Evolutionary conservation across 345 rosid species (phyloP).

Genomic region (Acer campestre): DNA sequence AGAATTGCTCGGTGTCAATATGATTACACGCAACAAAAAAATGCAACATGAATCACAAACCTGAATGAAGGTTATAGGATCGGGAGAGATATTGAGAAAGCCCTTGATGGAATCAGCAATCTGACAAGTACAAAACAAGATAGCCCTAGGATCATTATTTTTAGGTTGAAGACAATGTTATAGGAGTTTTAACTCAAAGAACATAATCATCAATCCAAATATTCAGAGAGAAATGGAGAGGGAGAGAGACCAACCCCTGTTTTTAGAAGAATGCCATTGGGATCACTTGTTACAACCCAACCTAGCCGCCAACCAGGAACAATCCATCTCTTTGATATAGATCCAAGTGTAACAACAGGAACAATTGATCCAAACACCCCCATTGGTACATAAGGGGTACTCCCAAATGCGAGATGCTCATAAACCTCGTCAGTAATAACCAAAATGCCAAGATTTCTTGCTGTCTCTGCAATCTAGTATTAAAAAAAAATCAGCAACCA

Average conservation of each 20-base stretch:
- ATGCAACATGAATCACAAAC: slow-evolving; percentile 22
- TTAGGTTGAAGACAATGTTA: neutral
- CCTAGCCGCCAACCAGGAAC: slow-evolving; percentile 90
- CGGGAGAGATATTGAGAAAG: slow-evolving; percentile 35
- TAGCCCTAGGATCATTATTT: neutral
- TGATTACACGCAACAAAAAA: neutral
- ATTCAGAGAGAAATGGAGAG: neutral
- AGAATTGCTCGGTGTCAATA: neutral
- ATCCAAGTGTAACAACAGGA: slow-evolving; percentile 66
- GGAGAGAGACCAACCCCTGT: slow-evolving; percentile 46
- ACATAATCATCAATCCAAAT: neutral
- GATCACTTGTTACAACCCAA: slow-evolving; percentile 66
- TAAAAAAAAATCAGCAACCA: neutral
- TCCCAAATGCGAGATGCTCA: slow-evolving; percentile 54
- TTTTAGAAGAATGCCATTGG: slow-evolving; percentile 47
- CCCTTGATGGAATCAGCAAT: slow-evolving; percentile 25
- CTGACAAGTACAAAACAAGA: slow-evolving; percentile 17
- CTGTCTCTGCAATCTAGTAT: slow-evolving; percentile 51
- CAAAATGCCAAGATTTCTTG: slow-evolving; percentile 64
- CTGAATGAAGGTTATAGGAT: slow-evolving; percentile 62
- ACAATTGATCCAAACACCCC: slow-evolving; percentile 56
- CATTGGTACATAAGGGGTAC: slow-evolving; percentile 63
- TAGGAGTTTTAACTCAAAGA: neutral
- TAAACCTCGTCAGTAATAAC: slow-evolving; percentile 78
- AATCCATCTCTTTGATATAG: slow-evolving; percentile 75